Evolutionary conservation across 768 basidiomycete genomes (phyloP).

Genomic region (Boletus rubescentipes): DNA sequence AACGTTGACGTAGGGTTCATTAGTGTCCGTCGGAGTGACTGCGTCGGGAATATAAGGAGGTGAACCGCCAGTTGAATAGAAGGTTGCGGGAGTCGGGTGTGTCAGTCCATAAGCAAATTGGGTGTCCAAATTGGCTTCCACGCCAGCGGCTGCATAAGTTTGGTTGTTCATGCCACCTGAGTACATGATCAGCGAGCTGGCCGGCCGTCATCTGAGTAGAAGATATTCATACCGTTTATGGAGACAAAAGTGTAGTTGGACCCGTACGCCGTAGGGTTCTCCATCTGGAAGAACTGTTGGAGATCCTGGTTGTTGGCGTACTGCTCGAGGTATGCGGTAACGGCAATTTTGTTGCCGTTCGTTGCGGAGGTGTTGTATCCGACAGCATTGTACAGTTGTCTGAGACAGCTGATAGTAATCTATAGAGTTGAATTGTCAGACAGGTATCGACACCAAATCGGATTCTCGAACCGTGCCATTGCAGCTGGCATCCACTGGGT

Average conservation of each 20-base stretch:
- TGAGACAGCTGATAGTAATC: slow-evolving; percentile 54
- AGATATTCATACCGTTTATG: slow-evolving; percentile 46
- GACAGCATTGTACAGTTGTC: slow-evolving; percentile 54
- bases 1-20: slow-evolving; percentile 50
- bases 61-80: slow-evolving; percentile 60
- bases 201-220: not conserved
- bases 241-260: slow-evolving; percentile 53
- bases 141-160: slow-evolving; percentile 48
- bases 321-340: slow-evolving; percentile 54
- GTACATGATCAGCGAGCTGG: slow-evolving; percentile 5
- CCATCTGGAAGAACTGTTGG: slow-evolving; percentile 47
- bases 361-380: slow-evolving; percentile 44
- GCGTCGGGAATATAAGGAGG: slow-evolving; percentile 58
- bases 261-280: slow-evolving; percentile 47
- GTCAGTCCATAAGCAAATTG: slow-evolving; percentile 68
- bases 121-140: slow-evolving; percentile 66
- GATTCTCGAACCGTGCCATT: slow-evolving; percentile 31
- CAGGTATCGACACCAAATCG: not conserved
- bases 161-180: slow-evolving; percentile 65
- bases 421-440: not conserved
- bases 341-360: slow-evolving; percentile 49
- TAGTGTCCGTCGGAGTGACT: slow-evolving; percentile 38
- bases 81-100: slow-evolving; percentile 57
- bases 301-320: slow-evolving; percentile 56
- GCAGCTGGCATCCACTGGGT: slow-evolving; percentile 47